These are phyloP conservation scores for Leptosphaerulina australis DNA, from an alignment of 2,329 filamentous ascomycete genomes.

Conservation along the genomic window DNA sequence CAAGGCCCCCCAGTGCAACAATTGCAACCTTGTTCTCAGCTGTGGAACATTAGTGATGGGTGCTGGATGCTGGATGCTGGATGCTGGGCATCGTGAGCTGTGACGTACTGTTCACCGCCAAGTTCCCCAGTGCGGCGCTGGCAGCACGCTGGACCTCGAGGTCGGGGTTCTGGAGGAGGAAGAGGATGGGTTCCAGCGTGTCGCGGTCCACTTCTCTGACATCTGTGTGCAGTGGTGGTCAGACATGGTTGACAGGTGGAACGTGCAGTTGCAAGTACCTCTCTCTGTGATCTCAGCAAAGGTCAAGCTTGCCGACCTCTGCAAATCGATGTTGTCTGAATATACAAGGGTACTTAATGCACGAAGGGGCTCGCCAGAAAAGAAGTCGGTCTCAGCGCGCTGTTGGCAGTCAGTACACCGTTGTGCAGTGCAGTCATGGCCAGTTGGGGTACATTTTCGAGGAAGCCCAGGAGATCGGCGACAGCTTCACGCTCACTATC, in stretches of 20 bases:
- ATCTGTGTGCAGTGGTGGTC: conserved; percentile 66
- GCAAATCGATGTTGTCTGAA: conserved; percentile 97
- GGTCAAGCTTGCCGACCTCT: conserved; percentile 94
- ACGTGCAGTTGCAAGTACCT: conserved; percentile 63
- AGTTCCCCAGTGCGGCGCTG: conserved; percentile 92
- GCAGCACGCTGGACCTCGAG: conserved; percentile 97
- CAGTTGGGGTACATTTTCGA: conserved; percentile 77
- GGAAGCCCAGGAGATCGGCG: conserved; percentile 89
- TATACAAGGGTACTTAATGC: conserved; percentile 96
- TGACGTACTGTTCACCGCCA: conserved; percentile 88
- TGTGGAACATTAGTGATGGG: conserved; percentile 58
- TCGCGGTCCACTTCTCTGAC: conserved; percentile 94
- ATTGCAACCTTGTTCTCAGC: conserved; percentile 98
- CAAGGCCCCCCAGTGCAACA: conserved; percentile 86
- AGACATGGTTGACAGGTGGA: conserved; percentile 16
- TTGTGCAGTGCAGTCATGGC: conserved; percentile 4
- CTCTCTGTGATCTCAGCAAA: conserved; percentile 98
- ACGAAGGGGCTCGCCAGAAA: conserved; percentile 90
- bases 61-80: background rate
- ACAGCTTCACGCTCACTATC: conserved; percentile 98
- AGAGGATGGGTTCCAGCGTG: conserved; percentile 94
- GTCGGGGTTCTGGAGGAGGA: conserved; percentile 90
- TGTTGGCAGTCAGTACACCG: conserved; percentile 54
- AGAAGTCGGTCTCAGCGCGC: conserved; percentile 98
- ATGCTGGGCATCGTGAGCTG: conserved; percentile 4